Evolutionary conservation across 352 stramenopile genomes (phyloP).

Genomic region (Pelagophyceae sp.): DNA sequence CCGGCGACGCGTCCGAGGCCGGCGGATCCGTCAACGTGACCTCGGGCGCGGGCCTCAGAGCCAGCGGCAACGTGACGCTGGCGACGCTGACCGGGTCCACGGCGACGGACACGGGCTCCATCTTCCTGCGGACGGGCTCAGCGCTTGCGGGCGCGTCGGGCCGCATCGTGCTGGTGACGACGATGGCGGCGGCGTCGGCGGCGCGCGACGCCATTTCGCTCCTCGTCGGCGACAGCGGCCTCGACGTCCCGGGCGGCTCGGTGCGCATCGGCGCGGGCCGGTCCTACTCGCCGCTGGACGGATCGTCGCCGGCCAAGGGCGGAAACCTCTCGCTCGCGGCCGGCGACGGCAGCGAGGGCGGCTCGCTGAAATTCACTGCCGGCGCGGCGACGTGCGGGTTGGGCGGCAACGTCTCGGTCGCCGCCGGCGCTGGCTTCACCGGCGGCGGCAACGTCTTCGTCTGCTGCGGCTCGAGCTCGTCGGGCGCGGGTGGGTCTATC

Average conservation of each 20-base stretch:
- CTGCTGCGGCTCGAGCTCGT: background rate
- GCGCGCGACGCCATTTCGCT: background rate
- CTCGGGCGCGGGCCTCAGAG: background rate
- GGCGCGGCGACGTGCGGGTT: background rate
- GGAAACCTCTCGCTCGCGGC: background rate
- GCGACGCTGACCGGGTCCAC: background rate
- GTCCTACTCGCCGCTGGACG: too few relatives aligned
- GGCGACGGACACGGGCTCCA: background rate
- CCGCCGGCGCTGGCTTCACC: background rate
- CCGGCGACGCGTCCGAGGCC: constrained; percentile 26
- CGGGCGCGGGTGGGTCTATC: background rate
- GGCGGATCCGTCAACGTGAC: background rate
- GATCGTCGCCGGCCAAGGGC: background rate
- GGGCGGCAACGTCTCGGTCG: background rate
- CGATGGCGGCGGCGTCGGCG: background rate
- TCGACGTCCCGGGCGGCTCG: background rate
- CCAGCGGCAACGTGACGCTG: background rate
- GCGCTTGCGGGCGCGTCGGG: too few relatives aligned
- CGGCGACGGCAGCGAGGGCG: background rate
- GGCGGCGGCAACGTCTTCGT: background rate
- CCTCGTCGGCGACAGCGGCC: background rate
- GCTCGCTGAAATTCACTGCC: background rate
- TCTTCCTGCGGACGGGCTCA: background rate
- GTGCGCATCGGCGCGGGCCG: background rate
- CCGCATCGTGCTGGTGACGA: background rate